Evolutionary conservation across 768 basidiomycete genomes (phyloP).

Genomic region (Leucosporidium creatinivorum): DNA sequence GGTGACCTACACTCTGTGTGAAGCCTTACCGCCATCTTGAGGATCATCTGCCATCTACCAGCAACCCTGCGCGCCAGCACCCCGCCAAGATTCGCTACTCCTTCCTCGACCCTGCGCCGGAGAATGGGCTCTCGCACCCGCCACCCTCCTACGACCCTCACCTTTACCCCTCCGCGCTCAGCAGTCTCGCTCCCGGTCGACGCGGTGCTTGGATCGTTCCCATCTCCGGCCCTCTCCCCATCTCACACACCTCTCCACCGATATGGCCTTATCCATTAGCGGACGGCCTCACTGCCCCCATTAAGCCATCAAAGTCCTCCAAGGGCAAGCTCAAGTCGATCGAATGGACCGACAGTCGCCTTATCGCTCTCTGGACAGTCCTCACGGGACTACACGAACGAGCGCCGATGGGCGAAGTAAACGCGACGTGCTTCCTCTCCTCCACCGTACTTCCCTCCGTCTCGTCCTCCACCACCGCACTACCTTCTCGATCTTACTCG

Average conservation of each 20-base stretch:
- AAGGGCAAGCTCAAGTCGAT: not conserved
- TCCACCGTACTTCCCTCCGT: no score
- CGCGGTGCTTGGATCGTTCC: conserved; percentile 25
- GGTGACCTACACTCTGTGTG: not conserved
- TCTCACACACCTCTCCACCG: not conserved
- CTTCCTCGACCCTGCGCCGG: conserved; percentile 11
- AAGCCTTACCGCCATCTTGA: conserved; percentile 11
- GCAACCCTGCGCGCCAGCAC: not conserved
- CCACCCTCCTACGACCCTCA: not conserved
- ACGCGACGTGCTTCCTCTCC: not conserved
- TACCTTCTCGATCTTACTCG: no score
- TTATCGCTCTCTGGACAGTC: conserved; percentile 2
- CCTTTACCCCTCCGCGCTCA: not conserved
- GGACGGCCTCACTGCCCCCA: not conserved
- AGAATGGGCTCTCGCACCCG: not conserved
- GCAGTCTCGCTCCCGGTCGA: conserved; percentile 9
- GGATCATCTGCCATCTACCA: no score
- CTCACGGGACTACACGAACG: not conserved
- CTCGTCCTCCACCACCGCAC: no score
- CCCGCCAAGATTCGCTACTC: conserved; percentile 1
- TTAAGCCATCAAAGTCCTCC: not conserved
- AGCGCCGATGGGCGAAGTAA: not conserved
- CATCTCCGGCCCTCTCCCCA: not conserved
- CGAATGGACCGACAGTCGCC: conserved; percentile 19
- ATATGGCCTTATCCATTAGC: not conserved